Conservation (phyloP, 2,329 filamentous ascomycete species). For the Alternaria incomplexa region DNA sequence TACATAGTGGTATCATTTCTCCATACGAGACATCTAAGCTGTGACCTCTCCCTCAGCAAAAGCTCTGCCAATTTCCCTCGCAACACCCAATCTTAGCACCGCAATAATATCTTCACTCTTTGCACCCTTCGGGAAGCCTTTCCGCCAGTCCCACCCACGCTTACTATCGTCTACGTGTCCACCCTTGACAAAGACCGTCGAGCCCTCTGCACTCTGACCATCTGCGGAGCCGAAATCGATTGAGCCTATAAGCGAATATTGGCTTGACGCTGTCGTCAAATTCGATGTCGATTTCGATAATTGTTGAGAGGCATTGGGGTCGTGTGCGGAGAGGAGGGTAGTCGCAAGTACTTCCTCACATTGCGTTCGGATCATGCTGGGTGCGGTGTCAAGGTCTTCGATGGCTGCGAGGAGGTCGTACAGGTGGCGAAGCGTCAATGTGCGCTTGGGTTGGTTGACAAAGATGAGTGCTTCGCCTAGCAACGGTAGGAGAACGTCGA, state of each 20-base stretch:
- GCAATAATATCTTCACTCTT: constrained; percentile 74
- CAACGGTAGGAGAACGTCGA: constrained; percentile 83
- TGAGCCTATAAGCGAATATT: constrained; percentile 75
- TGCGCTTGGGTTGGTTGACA: constrained; percentile 65
- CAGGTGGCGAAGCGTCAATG: constrained; percentile 75
- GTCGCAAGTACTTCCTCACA: constrained; percentile 81
- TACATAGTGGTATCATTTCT: constrained; percentile 3
- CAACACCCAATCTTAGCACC: constrained; percentile 74
- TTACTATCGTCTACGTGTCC: constrained; percentile 50
- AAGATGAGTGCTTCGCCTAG: constrained; percentile 85
- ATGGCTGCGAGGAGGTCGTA: constrained; percentile 77
- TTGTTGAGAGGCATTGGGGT: constrained; percentile 27
- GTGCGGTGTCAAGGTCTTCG: constrained; percentile 80
- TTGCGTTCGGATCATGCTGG: constrained; percentile 72
- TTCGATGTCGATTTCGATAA: constrained; percentile 62
- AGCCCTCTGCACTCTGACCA: constrained; percentile 49
- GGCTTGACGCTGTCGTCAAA: constrained; percentile 61
- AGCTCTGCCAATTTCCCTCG: constrained; percentile 72
- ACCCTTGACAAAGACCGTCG: constrained; percentile 54
- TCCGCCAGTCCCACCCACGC: constrained; percentile 77
- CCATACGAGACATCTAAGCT: not conserved
- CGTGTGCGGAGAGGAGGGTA: constrained; percentile 73
- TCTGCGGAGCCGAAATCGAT: constrained; percentile 66
- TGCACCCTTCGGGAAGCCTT: constrained; percentile 61
- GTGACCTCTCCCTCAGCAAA: constrained; percentile 71